These are phyloP conservation scores for Amauroascus verrucosus DNA, from an alignment of 2,329 filamentous ascomycete species.

Conservation along the genomic window DNA sequence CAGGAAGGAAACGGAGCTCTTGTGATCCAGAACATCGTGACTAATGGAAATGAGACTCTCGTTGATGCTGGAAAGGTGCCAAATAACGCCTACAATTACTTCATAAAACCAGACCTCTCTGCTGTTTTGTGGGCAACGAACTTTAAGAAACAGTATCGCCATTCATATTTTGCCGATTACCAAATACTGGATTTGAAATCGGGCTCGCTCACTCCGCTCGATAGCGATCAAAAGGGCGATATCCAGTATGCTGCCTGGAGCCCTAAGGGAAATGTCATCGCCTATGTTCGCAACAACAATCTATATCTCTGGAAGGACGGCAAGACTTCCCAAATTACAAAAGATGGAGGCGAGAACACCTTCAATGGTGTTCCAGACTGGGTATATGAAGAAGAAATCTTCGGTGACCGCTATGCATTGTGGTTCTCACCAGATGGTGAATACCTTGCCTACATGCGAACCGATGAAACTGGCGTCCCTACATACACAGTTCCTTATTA, in stretches of 20 bases:
- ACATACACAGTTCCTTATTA: constrained; percentile 59
- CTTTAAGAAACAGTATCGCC: constrained; percentile 57
- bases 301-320: constrained; percentile 51
- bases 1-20: constrained; percentile 43
- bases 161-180: constrained; percentile 60
- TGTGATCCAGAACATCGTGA: constrained; percentile 52
- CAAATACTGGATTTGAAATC: constrained; percentile 52
- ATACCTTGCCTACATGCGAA: constrained; percentile 76
- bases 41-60: constrained; percentile 47
- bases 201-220: constrained; percentile 46
- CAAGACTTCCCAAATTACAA: constrained; percentile 56
- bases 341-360: constrained; percentile 69
- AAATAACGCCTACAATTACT: constrained; percentile 46
- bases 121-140: constrained; percentile 55
- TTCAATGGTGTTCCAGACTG: constrained; percentile 92
- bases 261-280: constrained; percentile 49
- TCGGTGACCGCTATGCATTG: constrained; percentile 62
- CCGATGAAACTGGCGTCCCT: constrained; percentile 63
- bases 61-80: constrained; percentile 50
- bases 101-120: constrained; percentile 50
- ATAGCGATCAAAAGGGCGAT: constrained; percentile 51
- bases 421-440: constrained; percentile 88
- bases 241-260: constrained; percentile 58
- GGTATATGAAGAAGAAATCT: constrained; percentile 81
- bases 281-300: constrained; percentile 58